Percentiles rank a stretch among this genome's conserved stretches.
phyloP scores from a whole-genome alignment of 805 yeast genomes.

The Metschnikowia colocasiae region DNA sequence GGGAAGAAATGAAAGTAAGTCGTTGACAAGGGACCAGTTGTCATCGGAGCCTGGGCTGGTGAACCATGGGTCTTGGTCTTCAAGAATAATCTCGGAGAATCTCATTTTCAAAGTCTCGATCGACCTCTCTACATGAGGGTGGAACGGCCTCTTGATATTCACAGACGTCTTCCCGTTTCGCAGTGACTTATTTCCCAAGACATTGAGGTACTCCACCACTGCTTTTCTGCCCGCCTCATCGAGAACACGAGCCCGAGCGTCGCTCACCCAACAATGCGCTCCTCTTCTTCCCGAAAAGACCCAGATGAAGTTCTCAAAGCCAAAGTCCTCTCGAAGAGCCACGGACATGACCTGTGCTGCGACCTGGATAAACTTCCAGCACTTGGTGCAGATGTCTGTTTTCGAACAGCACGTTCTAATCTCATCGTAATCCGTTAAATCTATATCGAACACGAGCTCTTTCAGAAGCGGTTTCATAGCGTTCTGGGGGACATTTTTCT shows the following conservation, averaged over 20 bases:
- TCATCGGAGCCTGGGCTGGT: conserved; percentile 34
- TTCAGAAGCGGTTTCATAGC: conserved; percentile 79
- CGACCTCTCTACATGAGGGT: conserved; percentile 81
- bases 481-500: conserved; percentile 70
- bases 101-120: conserved; percentile 59
- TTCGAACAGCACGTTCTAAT: conserved; percentile 90
- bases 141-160: conserved; percentile 71
- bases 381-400: conserved; percentile 77
- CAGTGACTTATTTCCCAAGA: conserved; percentile 46
- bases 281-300: conserved; percentile 98
- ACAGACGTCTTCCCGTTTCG: conserved; percentile 47
- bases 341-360: conserved; percentile 73
- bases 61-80: conserved; percentile 86
- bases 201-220: conserved; percentile 79
- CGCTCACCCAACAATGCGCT: conserved; percentile 98
- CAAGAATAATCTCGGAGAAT: conserved; percentile 63
- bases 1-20: conserved; percentile 59
- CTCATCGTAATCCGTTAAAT: conserved; percentile 94
- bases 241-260: conserved; percentile 68
- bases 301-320: conserved; percentile 84
- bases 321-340: conserved; percentile 83
- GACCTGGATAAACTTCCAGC: conserved; percentile 89
- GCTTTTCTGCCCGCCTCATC: conserved; percentile 74
- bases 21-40: conserved; percentile 46
- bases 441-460: conserved; percentile 93